Conservation (phyloP, 1,284 basidiomycete species). For the Cryptococcus wingfieldii region DNA sequence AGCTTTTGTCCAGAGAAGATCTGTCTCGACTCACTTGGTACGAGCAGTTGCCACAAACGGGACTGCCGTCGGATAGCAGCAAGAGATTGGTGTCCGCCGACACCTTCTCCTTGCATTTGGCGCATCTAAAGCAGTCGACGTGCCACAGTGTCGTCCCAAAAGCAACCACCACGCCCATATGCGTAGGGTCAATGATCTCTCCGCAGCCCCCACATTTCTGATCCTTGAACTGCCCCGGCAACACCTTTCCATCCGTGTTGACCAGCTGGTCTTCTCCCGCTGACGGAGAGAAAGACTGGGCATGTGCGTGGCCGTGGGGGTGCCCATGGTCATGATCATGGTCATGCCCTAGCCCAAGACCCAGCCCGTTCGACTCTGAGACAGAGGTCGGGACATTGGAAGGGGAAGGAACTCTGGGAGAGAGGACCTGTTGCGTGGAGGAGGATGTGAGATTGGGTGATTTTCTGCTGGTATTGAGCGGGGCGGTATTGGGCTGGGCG, state of each 20-base stretch:
- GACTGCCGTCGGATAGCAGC: constrained; percentile 90
- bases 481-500: background rate
- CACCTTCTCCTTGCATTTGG: constrained; percentile 54
- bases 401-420: constrained; percentile 7
- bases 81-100: constrained; percentile 89
- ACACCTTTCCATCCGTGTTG: constrained; percentile 9
- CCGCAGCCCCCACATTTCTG: constrained; percentile 75
- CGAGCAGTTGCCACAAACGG: constrained; percentile 94
- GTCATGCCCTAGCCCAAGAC: background rate
- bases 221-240: constrained; percentile 29
- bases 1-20: constrained; percentile 20
- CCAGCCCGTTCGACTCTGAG: background rate
- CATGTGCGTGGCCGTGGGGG: background rate
- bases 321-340: background rate
- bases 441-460: constrained; percentile 6
- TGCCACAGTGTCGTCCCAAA: constrained; percentile 60
- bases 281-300: background rate
- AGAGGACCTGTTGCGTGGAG: constrained; percentile 2
- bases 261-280: background rate
- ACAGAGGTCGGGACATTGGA: background rate
- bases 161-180: constrained; percentile 81
- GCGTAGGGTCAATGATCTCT: constrained; percentile 72
- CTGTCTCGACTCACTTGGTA: constrained; percentile 58
- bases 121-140: constrained; percentile 52
- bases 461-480: background rate